Evolutionary conservation across 306 rosid genomes (phyloP).

Genomic region (Citrullus amarus): DNA sequence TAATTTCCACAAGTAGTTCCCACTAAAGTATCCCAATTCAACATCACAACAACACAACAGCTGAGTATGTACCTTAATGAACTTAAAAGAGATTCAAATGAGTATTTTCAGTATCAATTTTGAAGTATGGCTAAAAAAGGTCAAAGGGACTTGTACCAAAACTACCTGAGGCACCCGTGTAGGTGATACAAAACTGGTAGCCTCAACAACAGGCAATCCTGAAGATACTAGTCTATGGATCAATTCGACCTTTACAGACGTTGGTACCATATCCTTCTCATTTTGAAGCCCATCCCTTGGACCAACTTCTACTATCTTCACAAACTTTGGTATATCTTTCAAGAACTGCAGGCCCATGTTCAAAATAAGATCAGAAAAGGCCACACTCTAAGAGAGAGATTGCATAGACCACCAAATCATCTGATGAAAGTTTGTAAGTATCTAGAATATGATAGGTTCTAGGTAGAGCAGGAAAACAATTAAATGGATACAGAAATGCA

Average conservation of each 20-base stretch:
- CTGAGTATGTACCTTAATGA: not conserved
- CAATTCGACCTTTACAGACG: constrained; percentile 62
- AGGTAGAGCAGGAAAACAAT: not conserved
- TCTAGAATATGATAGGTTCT: not conserved
- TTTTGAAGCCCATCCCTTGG: constrained; percentile 95
- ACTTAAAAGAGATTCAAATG: not conserved
- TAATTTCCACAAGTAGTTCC: not conserved
- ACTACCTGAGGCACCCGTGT: constrained; percentile 94
- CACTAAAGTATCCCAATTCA: not conserved
- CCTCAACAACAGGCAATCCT: constrained; percentile 80
- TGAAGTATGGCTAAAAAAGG: not conserved
- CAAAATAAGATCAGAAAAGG: not conserved
- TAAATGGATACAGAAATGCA: not conserved
- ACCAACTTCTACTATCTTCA: constrained; percentile 93
- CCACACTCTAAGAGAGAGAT: not conserved
- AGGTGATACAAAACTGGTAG: constrained; percentile 94
- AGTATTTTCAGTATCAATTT: not conserved
- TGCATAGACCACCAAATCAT: not conserved
- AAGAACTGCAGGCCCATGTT: constrained; percentile 35
- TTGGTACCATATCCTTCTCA: constrained; percentile 67
- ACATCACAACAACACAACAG: not conserved
- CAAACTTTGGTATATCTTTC: constrained; percentile 50
- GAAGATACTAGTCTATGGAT: constrained; percentile 56
- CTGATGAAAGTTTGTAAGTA: not conserved
- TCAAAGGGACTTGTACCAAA: not conserved